Evolutionary conservation across 768 basidiomycete species (phyloP).

Genomic region (Kwoniella sp.): DNA sequence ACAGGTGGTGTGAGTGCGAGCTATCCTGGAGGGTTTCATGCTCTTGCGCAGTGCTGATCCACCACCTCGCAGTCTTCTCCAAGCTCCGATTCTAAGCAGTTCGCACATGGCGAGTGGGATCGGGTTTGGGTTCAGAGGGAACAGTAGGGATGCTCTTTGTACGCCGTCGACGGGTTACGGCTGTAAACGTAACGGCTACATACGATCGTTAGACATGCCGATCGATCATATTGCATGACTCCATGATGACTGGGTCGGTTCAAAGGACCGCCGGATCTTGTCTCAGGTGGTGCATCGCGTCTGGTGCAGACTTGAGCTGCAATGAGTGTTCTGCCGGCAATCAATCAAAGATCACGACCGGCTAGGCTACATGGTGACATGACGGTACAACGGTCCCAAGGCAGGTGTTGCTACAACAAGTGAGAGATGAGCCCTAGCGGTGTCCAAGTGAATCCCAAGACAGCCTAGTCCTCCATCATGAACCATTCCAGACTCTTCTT

Average conservation of each 20-base stretch:
- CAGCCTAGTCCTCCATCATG: conserved; percentile 36
- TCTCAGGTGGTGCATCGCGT: too few relatives aligned
- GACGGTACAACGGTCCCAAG: too few relatives aligned
- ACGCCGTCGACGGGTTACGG: not conserved
- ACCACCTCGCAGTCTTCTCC: conserved; percentile 44
- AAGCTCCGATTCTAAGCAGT: conserved; percentile 49
- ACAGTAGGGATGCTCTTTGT: not conserved
- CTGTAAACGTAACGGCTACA: not conserved
- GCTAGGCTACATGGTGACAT: too few relatives aligned
- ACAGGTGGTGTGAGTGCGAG: conserved; percentile 71
- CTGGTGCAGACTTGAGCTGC: too few relatives aligned
- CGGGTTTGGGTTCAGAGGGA: not conserved
- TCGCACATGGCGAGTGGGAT: not conserved
- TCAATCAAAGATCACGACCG: too few relatives aligned
- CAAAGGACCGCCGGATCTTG: too few relatives aligned
- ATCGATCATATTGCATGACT: conserved; percentile 12
- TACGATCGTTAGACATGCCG: conserved; percentile 12
- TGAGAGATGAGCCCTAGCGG: too few relatives aligned
- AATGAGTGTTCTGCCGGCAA: too few relatives aligned
- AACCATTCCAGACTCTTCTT: conserved; percentile 37
- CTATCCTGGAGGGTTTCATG: not conserved
- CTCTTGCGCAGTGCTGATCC: not conserved
- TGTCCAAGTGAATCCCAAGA: not conserved
- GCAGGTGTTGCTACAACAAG: too few relatives aligned
- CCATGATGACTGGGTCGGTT: not conserved